Base-by-base conservation (phyloP, 2,329 filamentous ascomycete genomes). In the Biscogniauxia sp. region DNA sequence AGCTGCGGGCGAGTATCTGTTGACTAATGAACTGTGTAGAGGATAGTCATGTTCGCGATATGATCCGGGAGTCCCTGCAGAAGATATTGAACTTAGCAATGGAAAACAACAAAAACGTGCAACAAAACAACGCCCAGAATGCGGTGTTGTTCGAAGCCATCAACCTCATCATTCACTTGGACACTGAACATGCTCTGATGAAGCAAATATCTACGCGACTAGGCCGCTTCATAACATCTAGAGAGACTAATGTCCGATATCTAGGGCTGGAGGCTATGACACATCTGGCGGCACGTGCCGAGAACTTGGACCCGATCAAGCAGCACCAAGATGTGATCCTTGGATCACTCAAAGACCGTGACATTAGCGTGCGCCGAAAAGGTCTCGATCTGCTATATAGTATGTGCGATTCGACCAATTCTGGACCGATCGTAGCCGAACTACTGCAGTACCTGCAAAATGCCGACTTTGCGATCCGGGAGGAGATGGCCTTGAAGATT, bases 401-500 rank as follows among this genome's bases (percentile, higher is more conserved):
- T 86, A 99, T 99, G 95, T 99, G 96, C 75, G 95, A 99, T 76
- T 86, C 91, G 37, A 89, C 89, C n/a, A 99, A 99, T 76, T 93
- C 95, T 7, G 90, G 92, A 66, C 88, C 92, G 9, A 96, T 99
- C 67, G 95, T 99, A 49, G 90, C 91, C 62, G 95, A 99, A 78
- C 87, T 99, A 55, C 79, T 99, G 57, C 92, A 94, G 68, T 98
- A 97, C 75, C 84, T 99, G 8, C 94, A 97, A 72, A 97, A 92
- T 59, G 95, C 95, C 54, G 95, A 99, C 76, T 99, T 97, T 75
- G 94, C 94, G 5, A 97, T 99, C 70, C 88, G 96, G 65, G 96
- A 99, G 78, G 95, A 99, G 76, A 99, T 99, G 95, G 95, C 98
- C 3, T 82, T 99, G 64, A 99, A 99, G 79, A 97, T 99, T 76